Conservation (phyloP, 139 green algal genomes). For the Prasinococcaceae sp. region DNA sequence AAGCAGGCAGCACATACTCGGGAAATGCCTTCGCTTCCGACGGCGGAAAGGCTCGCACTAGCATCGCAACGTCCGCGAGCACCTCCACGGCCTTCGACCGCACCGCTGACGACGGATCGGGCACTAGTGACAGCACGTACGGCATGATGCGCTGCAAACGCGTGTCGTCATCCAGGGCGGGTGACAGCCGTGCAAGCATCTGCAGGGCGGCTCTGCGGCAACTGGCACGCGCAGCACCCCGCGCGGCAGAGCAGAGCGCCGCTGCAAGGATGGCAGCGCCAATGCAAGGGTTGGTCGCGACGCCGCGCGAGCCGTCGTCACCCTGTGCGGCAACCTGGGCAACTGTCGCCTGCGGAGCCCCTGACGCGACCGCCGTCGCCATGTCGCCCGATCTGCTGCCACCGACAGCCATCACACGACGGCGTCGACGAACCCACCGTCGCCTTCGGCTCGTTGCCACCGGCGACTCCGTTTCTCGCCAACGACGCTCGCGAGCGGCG, state of each 20-base stretch:
- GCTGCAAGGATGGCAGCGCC: slow-evolving; percentile 55
- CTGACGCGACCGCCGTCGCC: too few relatives aligned
- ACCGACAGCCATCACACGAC: too few relatives aligned
- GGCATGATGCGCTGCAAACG: slow-evolving; percentile 65
- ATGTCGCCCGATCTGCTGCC: too few relatives aligned
- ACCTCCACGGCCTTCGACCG: slow-evolving; percentile 20
- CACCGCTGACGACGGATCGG: slow-evolving; percentile 23
- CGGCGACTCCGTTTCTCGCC: too few relatives aligned
- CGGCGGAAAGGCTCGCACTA: slow-evolving; percentile 14
- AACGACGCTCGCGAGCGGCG: too few relatives aligned
- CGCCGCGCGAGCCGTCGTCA: too few relatives aligned
- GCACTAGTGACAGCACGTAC: slow-evolving; percentile 57
- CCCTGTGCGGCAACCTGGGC: too few relatives aligned
- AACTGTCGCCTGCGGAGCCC: too few relatives aligned
- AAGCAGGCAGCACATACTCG: slow-evolving; percentile 83
- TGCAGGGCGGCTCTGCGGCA: slow-evolving; percentile 38
- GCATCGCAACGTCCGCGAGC: slow-evolving; percentile 21
- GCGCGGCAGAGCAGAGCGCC: slow-evolving; percentile 67
- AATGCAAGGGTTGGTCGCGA: too few relatives aligned
- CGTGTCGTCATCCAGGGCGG: slow-evolving; percentile 53
- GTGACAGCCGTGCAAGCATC: slow-evolving; percentile 39
- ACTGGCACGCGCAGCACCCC: slow-evolving; percentile 45
- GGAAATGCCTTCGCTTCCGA: slow-evolving; percentile 49
- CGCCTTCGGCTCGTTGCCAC: too few relatives aligned
- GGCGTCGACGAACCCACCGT: too few relatives aligned